Conservation (phyloP, 2,329 filamentous ascomycete genomes). For the Cercospora nicotianae region DNA sequence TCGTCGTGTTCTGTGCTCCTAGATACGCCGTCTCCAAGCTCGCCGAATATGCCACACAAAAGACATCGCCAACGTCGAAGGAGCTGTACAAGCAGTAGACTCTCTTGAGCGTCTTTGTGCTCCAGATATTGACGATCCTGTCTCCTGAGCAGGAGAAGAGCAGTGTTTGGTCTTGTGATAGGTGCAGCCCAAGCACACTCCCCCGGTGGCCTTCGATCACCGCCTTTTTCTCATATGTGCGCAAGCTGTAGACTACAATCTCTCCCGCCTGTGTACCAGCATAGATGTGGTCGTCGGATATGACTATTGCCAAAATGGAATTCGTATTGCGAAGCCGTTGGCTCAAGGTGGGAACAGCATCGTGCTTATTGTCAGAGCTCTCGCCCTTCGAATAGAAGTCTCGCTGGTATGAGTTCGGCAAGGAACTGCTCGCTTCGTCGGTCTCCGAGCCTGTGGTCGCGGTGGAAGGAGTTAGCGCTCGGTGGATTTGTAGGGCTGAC, state of each 20-base stretch:
- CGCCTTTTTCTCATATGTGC: slow-evolving; percentile 77
- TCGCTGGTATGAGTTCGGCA: background rate
- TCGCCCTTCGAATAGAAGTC: slow-evolving; percentile 29
- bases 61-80: slow-evolving; percentile 93
- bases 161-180: slow-evolving; percentile 71
- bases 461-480: slow-evolving; percentile 22
- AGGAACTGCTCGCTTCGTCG: slow-evolving; percentile 17
- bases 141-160: slow-evolving; percentile 94
- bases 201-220: slow-evolving; percentile 87
- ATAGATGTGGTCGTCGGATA: slow-evolving; percentile 79
- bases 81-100: slow-evolving; percentile 89
- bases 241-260: slow-evolving; percentile 85
- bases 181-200: slow-evolving; percentile 80
- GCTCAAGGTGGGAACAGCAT: slow-evolving; percentile 59
- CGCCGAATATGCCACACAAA: slow-evolving; percentile 86
- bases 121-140: slow-evolving; percentile 93
- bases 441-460: slow-evolving; percentile 26
- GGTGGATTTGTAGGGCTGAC: slow-evolving; percentile 2
- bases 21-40: slow-evolving; percentile 81
- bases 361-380: slow-evolving; percentile 25
- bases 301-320: slow-evolving; percentile 77
- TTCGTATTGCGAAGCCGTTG: slow-evolving; percentile 76
- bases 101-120: slow-evolving; percentile 69
- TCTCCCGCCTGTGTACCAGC: slow-evolving; percentile 92
- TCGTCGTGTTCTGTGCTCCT: slow-evolving; percentile 89